Base-by-base conservation (phyloP, 495 filamentous ascomycete genomes). In the Sordaria brevicollis region DNA sequence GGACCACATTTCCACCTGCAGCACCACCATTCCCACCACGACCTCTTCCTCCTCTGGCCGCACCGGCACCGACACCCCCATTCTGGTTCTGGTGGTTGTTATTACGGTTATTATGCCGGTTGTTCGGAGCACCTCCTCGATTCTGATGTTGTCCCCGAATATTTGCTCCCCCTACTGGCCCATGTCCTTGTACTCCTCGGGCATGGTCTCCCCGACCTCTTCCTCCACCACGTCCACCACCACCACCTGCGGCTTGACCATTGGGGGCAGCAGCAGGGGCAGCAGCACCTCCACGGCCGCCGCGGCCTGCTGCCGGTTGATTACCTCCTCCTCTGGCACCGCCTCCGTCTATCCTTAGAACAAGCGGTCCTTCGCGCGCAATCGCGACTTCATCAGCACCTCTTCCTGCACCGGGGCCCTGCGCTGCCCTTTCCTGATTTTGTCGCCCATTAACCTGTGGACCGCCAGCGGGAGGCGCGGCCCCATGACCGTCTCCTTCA, bases 331-430 rank as follows among this genome's bases (percentile, higher is more conserved):
- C 41, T 13, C 41, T 19, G 19, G 17, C 41, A 5, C 41, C 13
- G 9, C 41, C 41, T 69, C 66, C 79, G 13, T 83, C 83, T 36
- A 87, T 84, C 41, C 85, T 79, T 29, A 87, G 80, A 25, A 87
- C 83, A 13, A 87, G 80, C 33, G 85, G 85, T 0, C 84, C 85
- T 74, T 87, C 85, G 2, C 85, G 76, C 41, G 81, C 83, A 35
- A 85, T 79, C 54, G 71, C 79, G 54, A 81, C 77, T 39, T 74
- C 69, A 41, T 72, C 72, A 69, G 49, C 73, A 65, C 76, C 65
- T 34, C 39, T 69, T 33, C 68, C 71, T 9, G 66, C 67, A 35
- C 67, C 68, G 9, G 6, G 35, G 11, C 65, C 54, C 17, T 57
- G 57, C 43, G 65, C 69, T 66, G 67, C 70, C 21, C 37, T 67